phyloP scores from a whole-genome alignment of 1,284 basidiomycete genomes.

The Cerioporus squamosus region DNA sequence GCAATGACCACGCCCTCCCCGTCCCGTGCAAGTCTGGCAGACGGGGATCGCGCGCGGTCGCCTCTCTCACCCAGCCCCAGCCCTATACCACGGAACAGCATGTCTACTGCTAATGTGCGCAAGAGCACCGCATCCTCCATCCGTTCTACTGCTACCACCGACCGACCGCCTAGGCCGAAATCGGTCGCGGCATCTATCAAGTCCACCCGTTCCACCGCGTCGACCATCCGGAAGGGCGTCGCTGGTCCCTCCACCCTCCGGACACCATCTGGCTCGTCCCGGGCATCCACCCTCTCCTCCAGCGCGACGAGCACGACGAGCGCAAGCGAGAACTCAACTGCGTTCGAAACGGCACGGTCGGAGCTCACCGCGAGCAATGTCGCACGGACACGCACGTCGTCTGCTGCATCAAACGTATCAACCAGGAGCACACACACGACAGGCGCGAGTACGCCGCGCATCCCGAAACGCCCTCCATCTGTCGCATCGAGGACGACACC shows the following conservation, averaged over 20 bases:
- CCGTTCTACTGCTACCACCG: slow-evolving; percentile 12
- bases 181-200: slow-evolving; percentile 41
- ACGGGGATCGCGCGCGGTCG: slow-evolving; percentile 14
- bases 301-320: slow-evolving; percentile 24
- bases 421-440: slow-evolving; percentile 42
- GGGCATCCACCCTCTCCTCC: slow-evolving; percentile 50
- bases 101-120: slow-evolving; percentile 25
- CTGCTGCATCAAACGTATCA: slow-evolving; percentile 45
- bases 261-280: slow-evolving; percentile 37
- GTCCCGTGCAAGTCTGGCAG: slow-evolving; percentile 26
- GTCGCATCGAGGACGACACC: slow-evolving; percentile 30
- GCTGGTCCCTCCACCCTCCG: slow-evolving; percentile 31
- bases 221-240: slow-evolving; percentile 41
- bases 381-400: slow-evolving; percentile 45
- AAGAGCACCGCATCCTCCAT: slow-evolving; percentile 21
- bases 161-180: slow-evolving; percentile 33
- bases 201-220: slow-evolving; percentile 41
- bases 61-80: slow-evolving; percentile 20
- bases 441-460: slow-evolving; percentile 29
- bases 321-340: slow-evolving; percentile 52
- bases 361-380: slow-evolving; percentile 42
- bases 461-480: slow-evolving; percentile 25
- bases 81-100: slow-evolving; percentile 14
- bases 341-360: slow-evolving; percentile 61
- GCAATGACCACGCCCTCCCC: slow-evolving; percentile 25